Evolutionary conservation across 768 basidiomycete genomes (phyloP).

Genomic region (Boletus edulis): DNA sequence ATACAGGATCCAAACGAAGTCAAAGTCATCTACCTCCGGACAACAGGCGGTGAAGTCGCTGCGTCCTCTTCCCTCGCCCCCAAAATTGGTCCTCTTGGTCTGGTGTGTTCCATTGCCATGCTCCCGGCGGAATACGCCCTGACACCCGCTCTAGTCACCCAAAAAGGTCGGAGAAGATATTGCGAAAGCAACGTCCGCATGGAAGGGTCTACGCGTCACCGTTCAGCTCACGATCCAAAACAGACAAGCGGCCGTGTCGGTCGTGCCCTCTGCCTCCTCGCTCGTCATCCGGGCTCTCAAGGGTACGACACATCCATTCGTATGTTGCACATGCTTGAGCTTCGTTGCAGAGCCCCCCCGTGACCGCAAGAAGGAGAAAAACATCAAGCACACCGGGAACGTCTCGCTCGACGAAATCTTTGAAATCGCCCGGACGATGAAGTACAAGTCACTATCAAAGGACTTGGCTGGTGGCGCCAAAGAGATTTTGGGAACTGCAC

Average conservation of each 20-base stretch:
- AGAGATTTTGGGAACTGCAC: slow-evolving; percentile 98
- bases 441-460: slow-evolving; percentile 90
- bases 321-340: background rate
- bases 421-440: slow-evolving; percentile 96
- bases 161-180: slow-evolving; percentile 99
- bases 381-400: slow-evolving; percentile 98
- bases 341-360: slow-evolving; percentile 82
- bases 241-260: slow-evolving; percentile 95
- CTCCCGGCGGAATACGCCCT: slow-evolving; percentile 2
- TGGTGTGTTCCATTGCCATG: slow-evolving; percentile 55
- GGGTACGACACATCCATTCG: slow-evolving; percentile 51
- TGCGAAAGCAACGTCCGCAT: slow-evolving; percentile 95
- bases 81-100: slow-evolving; percentile 99
- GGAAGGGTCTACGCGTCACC: slow-evolving; percentile 99
- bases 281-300: slow-evolving; percentile 98
- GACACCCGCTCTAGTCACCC: slow-evolving; percentile 66
- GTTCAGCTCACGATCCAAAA: slow-evolving; percentile 99
- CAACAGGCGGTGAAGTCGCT: slow-evolving; percentile 99
- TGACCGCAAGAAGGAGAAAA: slow-evolving; percentile 99
- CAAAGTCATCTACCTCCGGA: slow-evolving; percentile 98
- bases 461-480: slow-evolving; percentile 85
- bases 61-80: slow-evolving; percentile 97
- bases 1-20: slow-evolving; percentile 94
- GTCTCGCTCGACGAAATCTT: slow-evolving; percentile 90
- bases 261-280: slow-evolving; percentile 96